These are phyloP conservation scores for Cinnamomum chago DNA, from an alignment of 164 flowering plant genomes.

Conservation along the genomic window DNA sequence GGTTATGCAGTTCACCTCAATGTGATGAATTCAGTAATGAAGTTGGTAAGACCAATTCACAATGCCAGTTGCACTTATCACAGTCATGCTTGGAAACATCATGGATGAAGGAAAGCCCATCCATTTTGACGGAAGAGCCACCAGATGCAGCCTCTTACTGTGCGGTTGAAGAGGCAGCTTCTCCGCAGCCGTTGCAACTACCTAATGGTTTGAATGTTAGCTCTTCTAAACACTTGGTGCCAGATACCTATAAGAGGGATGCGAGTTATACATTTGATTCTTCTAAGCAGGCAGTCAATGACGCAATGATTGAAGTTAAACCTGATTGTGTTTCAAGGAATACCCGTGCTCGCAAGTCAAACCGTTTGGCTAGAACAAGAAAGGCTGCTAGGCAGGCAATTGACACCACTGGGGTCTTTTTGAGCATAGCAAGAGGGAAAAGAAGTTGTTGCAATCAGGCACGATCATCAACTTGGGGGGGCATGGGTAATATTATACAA, in stretches of 20 bases:
- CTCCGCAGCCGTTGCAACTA: conserved; percentile 20
- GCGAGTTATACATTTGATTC: conserved; percentile 17
- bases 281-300: conserved; percentile 15
- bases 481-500: conserved; percentile 25
- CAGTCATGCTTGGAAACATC: not conserved
- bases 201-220: conserved; percentile 6
- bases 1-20: not conserved
- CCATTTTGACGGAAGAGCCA: conserved; percentile 15
- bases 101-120: not conserved
- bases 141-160: conserved; percentile 14
- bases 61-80: not conserved
- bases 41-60: not conserved
- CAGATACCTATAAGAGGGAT: conserved; percentile 17
- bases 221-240: conserved; percentile 8
- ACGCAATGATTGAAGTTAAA: conserved; percentile 17
- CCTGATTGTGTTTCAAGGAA: conserved; percentile 25
- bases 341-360: conserved; percentile 23
- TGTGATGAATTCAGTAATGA: not conserved
- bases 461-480: conserved; percentile 65
- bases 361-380: conserved; percentile 21
- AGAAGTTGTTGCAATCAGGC: conserved; percentile 55
- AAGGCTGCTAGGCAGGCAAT: conserved; percentile 21
- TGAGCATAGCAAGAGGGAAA: conserved; percentile 35
- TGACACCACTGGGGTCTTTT: conserved; percentile 19
- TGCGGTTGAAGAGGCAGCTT: conserved; percentile 8